These are phyloP conservation scores for Stentor roeselii DNA, from an alignment of 73 alveolate genomes.

Conservation along the genomic window DNA sequence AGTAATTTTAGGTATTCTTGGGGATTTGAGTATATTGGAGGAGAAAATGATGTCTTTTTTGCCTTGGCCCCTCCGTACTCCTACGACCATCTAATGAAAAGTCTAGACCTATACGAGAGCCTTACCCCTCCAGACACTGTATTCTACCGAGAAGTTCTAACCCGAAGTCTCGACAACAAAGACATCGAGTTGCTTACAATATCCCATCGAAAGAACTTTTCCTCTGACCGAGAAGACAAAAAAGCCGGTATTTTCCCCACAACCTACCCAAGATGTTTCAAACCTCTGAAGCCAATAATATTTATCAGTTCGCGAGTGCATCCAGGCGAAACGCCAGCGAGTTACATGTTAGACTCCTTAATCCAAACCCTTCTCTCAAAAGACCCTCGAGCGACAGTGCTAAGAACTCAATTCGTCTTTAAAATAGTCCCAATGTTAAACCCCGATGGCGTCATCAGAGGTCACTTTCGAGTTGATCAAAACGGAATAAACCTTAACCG, in stretches of 20 bases:
- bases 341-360: constrained; percentile 14
- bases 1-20: background rate
- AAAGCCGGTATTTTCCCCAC: background rate
- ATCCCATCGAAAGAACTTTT: constrained; percentile 21
- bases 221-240: constrained; percentile 10
- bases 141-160: constrained; percentile 8
- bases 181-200: constrained; percentile 14
- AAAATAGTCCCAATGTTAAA: constrained; percentile 50
- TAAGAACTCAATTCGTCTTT: constrained; percentile 50
- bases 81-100: background rate
- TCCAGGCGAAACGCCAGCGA: constrained; percentile 40
- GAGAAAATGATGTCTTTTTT: constrained; percentile 3
- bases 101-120: background rate
- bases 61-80: constrained; percentile 22
- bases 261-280: background rate
- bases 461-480: constrained; percentile 55
- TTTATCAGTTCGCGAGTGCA: constrained; percentile 39
- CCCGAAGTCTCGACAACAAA: background rate
- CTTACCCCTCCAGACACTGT: background rate
- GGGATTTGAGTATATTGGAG: background rate
- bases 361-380: constrained; percentile 8
- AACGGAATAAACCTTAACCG: constrained; percentile 43
- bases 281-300: constrained; percentile 39
- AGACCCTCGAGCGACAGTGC: constrained; percentile 32
- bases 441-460: constrained; percentile 64